A percentile compares a stretch with the other conserved stretches of the same genome.
Conservation (phyloP, 352 stramenopile species). For the Globisporangium cylindrosporum region DNA sequence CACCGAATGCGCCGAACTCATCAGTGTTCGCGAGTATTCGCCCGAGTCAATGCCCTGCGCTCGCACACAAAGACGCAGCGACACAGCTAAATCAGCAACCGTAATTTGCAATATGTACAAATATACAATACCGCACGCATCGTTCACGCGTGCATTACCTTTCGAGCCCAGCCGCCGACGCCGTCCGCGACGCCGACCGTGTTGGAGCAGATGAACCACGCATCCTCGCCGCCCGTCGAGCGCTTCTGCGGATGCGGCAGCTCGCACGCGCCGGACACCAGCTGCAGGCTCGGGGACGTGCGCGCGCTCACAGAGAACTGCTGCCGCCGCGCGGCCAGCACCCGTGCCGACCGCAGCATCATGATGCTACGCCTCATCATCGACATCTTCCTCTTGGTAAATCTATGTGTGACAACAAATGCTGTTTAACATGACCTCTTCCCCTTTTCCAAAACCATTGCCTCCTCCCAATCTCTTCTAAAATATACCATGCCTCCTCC, state of each 20-base stretch:
- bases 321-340: constrained; percentile 3
- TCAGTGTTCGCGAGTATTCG: constrained; percentile 84
- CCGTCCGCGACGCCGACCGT: constrained; percentile 85
- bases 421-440: neutral
- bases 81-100: neutral
- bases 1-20: constrained; percentile 46
- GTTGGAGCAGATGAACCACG: constrained; percentile 76
- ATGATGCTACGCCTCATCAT: constrained; percentile 7
- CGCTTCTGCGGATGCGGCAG: constrained; percentile 85
- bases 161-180: constrained; percentile 83
- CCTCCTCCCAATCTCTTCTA: neutral
- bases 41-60: constrained; percentile 79
- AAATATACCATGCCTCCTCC: neutral
- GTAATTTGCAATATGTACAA: neutral
- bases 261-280: constrained; percentile 66
- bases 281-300: constrained; percentile 28
- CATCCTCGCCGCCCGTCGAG: constrained; percentile 79
- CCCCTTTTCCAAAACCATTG: neutral
- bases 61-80: neutral
- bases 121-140: neutral
- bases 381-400: neutral
- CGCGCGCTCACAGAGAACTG: constrained; percentile 23
- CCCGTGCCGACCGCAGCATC: constrained; percentile 3
- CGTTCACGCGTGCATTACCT: constrained; percentile 29
- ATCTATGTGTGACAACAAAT: neutral